A percentile compares a stretch with the other conserved stretches of the same genome.
Conservation (phyloP, 1,139 yeast species). For the Petasospora fabianii region DNA sequence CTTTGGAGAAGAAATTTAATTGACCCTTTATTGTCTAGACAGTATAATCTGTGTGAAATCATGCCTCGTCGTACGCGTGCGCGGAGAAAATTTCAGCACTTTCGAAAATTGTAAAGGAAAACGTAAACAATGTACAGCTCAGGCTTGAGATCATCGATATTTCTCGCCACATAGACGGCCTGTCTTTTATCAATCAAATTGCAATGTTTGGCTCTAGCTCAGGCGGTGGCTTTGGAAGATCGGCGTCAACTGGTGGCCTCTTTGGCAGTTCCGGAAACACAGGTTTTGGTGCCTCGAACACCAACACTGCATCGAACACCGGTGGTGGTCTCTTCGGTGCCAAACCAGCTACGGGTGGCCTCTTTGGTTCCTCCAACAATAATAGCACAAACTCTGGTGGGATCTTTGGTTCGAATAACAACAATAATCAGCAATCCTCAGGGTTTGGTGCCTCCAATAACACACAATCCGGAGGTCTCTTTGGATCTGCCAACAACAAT, state of each 20-base stretch:
- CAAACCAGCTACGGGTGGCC: constrained; percentile 4
- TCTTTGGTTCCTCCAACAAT: constrained; percentile 22
- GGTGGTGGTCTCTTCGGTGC: constrained; percentile 29
- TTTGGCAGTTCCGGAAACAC: constrained; percentile 24
- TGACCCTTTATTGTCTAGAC: background rate
- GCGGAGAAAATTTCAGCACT: constrained; percentile 1
- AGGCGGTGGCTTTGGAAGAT: constrained; percentile 11
- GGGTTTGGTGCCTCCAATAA: constrained; percentile 8
- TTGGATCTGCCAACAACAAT: constrained; percentile 30
- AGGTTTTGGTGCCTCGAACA: constrained; percentile 7
- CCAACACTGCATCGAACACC: constrained; percentile 4
- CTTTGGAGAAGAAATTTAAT: no score
- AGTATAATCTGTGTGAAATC: background rate
- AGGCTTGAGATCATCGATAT: background rate
- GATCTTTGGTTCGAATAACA: constrained; percentile 12
- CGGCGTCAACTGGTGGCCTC: constrained; percentile 31
- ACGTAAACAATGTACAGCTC: constrained; percentile 10
- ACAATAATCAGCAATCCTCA: background rate
- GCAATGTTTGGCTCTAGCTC: constrained; percentile 23
- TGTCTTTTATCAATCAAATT: background rate
- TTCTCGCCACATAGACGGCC: background rate
- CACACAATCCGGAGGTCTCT: constrained; percentile 27
- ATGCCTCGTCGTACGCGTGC: background rate
- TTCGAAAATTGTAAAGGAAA: constrained; percentile 8
- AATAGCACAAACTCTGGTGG: constrained; percentile 24